Evolutionary conservation across 345 rosid species (phyloP).

Genomic region (Pistacia integerrima): DNA sequence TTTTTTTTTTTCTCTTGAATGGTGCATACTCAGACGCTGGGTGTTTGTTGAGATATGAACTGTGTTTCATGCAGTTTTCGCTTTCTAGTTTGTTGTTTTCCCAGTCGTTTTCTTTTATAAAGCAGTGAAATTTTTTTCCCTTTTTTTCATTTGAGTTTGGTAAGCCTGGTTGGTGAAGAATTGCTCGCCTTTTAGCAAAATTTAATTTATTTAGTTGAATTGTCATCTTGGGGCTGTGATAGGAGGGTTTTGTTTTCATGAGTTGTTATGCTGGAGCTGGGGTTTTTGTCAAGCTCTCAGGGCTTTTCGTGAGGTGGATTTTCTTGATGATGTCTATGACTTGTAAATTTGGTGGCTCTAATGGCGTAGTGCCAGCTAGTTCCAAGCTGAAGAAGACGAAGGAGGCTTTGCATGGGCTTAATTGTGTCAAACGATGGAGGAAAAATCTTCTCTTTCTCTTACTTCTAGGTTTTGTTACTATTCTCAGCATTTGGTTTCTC

Average conservation of each 20-base stretch:
- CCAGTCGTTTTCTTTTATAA: constrained; percentile 10
- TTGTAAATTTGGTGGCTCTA: constrained; percentile 46
- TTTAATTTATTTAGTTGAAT: constrained; percentile 24
- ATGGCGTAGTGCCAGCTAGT: constrained; percentile 38
- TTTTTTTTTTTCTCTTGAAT: constrained; percentile 18
- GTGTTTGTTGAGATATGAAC: constrained; percentile 11
- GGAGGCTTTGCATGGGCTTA: constrained; percentile 36
- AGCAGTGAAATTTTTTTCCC: constrained; percentile 3
- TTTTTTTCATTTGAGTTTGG: constrained; percentile 15
- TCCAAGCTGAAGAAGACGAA: constrained; percentile 46
- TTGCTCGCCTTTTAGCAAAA: constrained; percentile 17
- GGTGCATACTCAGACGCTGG: constrained; percentile 10
- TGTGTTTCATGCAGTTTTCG: constrained; percentile 12
- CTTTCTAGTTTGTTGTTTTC: constrained; percentile 19
- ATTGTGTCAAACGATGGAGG: constrained; percentile 40
- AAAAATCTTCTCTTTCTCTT: constrained; percentile 41
- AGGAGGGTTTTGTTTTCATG: constrained; percentile 36
- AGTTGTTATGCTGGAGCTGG: constrained; percentile 45
- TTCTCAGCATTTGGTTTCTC: constrained; percentile 43
- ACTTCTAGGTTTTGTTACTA: constrained; percentile 38
- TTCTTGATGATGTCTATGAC: constrained; percentile 55
- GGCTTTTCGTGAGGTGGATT: constrained; percentile 35
- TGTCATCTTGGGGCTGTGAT: constrained; percentile 21
- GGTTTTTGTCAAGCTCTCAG: constrained; percentile 33
- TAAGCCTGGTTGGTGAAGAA: constrained; percentile 23